Base-by-base conservation (phyloP, 805 yeast genomes). In the Sungouiella blattae region DNA sequence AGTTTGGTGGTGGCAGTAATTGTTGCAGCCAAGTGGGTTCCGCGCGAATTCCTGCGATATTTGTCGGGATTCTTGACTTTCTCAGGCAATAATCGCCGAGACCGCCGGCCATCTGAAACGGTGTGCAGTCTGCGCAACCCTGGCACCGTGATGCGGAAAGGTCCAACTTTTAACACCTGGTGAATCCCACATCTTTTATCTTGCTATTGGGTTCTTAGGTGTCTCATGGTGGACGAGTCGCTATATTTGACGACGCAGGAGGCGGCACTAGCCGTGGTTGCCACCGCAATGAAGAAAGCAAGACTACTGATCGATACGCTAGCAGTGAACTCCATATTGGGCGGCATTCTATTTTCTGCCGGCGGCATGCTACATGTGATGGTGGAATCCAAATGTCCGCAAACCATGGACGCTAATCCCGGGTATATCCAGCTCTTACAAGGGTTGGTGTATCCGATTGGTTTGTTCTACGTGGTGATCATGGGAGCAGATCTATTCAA, bases 231-330 rank as follows among this genome's bases (percentile, higher is more conserved):
- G 22, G 46, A 41, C 28, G 64, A 60, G 16, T 46, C 55, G 14
- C 35, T 69, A 46, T 85, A 83, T 49, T 69, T 83, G 32, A 77
- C 87, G 4, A 85, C 91, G 5, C 80, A 84, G 59, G 94, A 85
- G 49, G 80, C 91, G 2, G 93, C 93, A 0, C 58, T 85, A 33
- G 93, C 94, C 0, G 82, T 83, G 26, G 91, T 84, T 13, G 94
- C 94, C 6, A 85, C 93, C 0, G 70, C 87, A 2, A 84, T 84
- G 93, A 85, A 85, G 57, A 85, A 85, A 51, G 74, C 89, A 4
- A 69, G 94, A 56, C 68, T 83, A 18, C 70, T 77, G 43, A 46
- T 78, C 4, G 81, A 79, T 39, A 69, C 80, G 1, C 53, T 85
- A n/a, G 44, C 77, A 0, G 49, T 83, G 14, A 83, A 83, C 52